A percentile compares a stretch with the other conserved stretches of the same genome.
These are phyloP conservation scores for Saturnispora gosingensis DNA, from an alignment of 805 yeast species.

Conservation along the genomic window DNA sequence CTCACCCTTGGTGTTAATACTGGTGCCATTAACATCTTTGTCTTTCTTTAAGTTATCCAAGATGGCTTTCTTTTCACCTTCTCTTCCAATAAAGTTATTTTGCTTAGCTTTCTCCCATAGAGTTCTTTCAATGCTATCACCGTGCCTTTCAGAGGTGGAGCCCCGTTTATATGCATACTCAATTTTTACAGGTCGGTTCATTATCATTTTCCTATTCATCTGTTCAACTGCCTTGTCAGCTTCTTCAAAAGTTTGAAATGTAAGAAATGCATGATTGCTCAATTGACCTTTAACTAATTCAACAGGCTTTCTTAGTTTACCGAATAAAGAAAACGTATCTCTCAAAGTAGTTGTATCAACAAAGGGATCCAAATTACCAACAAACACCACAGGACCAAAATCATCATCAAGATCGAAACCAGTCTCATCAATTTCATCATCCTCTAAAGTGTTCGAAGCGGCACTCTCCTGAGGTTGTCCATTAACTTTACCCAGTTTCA, in stretches of 20 bases:
- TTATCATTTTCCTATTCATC: slow-evolving; percentile 59
- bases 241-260: slow-evolving; percentile 52
- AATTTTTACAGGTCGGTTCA: slow-evolving; percentile 54
- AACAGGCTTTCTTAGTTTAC: slow-evolving; percentile 38
- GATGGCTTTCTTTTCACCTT: neutral
- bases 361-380: slow-evolving; percentile 56
- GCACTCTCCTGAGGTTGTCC: neutral
- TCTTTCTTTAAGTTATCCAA: slow-evolving; percentile 1
- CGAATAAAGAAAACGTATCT: slow-evolving; percentile 61
- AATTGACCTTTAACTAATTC: slow-evolving; percentile 41
- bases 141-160: slow-evolving; percentile 50
- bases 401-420: slow-evolving; percentile 13
- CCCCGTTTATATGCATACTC: slow-evolving; percentile 66
- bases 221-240: slow-evolving; percentile 65
- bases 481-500: slow-evolving; percentile 47
- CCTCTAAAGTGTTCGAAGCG: slow-evolving; percentile 5
- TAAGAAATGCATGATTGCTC: slow-evolving; percentile 56
- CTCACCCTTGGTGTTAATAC: neutral
- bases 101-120: slow-evolving; percentile 38
- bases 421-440: slow-evolving; percentile 8
- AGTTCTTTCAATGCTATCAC: slow-evolving; percentile 68
- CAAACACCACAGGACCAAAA: slow-evolving; percentile 43
- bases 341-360: slow-evolving; percentile 50
- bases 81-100: slow-evolving; percentile 14
- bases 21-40: neutral